phyloP scores from a whole-genome alignment of 768 basidiomycete species.

The Filobasidium floriforme region DNA sequence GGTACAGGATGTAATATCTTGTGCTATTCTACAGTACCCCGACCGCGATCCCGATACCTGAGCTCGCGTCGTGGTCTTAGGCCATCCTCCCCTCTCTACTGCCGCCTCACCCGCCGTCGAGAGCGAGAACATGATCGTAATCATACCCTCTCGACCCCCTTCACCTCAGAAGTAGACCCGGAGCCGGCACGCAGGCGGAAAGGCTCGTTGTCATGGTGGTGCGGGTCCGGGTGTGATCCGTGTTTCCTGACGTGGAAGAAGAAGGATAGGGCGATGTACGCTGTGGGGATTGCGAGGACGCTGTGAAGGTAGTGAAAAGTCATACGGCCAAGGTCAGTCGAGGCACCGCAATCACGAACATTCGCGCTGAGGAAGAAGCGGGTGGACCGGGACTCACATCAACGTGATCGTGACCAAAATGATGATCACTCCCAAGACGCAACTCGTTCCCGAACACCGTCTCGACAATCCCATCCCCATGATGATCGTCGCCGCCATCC shows the following conservation, averaged over 20 bases:
- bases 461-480: neutral
- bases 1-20: too few relatives aligned
- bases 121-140: too few relatives aligned
- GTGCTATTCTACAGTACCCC: too few relatives aligned
- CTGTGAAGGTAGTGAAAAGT: neutral
- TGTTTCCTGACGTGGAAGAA: slow-evolving; percentile 1
- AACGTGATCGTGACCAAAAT: neutral
- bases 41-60: too few relatives aligned
- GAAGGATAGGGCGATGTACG: neutral
- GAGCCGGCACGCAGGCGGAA: neutral
- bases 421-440: neutral
- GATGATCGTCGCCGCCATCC: neutral
- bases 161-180: too few relatives aligned
- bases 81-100: too few relatives aligned
- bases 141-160: too few relatives aligned
- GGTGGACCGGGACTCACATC: too few relatives aligned
- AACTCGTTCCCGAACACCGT: neutral
- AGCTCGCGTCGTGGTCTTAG: too few relatives aligned
- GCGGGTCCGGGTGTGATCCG: neutral
- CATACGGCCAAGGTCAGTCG: neutral
- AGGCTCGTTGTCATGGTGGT: neutral
- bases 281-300: neutral
- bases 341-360: too few relatives aligned
- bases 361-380: too few relatives aligned
- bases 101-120: too few relatives aligned